A percentile compares a stretch with the other conserved stretches of the same genome.
These are phyloP conservation scores for Candida golubevii DNA, from an alignment of 805 yeast genomes.

Conservation along the genomic window DNA sequence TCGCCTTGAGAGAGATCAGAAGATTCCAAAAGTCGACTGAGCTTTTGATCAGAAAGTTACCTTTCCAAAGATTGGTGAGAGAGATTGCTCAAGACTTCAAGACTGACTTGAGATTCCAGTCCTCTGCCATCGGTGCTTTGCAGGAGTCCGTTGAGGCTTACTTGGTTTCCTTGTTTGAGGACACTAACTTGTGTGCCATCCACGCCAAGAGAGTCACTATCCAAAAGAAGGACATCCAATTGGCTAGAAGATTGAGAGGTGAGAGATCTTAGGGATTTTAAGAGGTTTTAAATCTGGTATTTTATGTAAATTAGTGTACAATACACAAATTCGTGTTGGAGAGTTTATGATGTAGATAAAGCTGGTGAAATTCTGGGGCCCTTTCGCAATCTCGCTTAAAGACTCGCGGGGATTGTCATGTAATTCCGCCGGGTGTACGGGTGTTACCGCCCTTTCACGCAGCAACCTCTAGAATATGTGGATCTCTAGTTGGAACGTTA, in stretches of 20 bases:
- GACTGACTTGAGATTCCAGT: constrained; percentile 93
- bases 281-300: constrained; percentile 3
- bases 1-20: constrained; percentile 94
- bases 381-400: no score
- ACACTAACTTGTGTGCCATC: constrained; percentile 96
- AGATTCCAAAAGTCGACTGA: constrained; percentile 97
- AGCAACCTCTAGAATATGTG: not conserved
- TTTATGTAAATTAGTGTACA: constrained; percentile 18
- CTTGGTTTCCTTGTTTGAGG: constrained; percentile 93
- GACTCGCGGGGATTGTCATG: no score
- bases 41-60: constrained; percentile 89
- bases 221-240: constrained; percentile 96
- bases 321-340: constrained; percentile 10
- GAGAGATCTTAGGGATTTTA: constrained; percentile 65
- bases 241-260: constrained; percentile 98
- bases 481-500: no score
- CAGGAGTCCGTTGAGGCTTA: constrained; percentile 99
- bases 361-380: no score
- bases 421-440: not conserved
- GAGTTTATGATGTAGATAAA: not conserved
- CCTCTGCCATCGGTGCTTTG: constrained; percentile 94
- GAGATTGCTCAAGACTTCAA: constrained; percentile 94
- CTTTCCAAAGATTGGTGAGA: constrained; percentile 95
- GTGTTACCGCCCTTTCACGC: constrained; percentile 1
- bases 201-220: constrained; percentile 99